Conservation (phyloP, 768 basidiomycete genomes). For the Baorangia bicolor region DNA sequence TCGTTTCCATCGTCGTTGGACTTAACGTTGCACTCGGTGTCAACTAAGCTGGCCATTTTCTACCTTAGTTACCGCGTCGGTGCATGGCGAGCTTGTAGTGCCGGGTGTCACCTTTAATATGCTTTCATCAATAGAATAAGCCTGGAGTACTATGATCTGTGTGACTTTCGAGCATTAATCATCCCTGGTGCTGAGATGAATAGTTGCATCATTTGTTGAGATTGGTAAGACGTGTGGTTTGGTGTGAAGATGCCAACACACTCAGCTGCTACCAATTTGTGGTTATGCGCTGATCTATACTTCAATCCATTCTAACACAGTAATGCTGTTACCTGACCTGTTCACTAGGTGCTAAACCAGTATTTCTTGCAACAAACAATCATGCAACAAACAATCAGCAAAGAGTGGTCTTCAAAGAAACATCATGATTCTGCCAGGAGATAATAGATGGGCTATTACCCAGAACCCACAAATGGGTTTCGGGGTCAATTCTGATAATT, state of each 20-base stretch:
- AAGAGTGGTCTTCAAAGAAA: background rate
- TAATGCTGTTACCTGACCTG: background rate
- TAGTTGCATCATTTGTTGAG: too few relatives aligned
- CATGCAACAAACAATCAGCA: background rate
- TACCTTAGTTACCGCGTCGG: background rate
- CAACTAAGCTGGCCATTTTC: background rate
- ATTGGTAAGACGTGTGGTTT: background rate
- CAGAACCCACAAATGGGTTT: background rate
- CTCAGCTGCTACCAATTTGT: too few relatives aligned
- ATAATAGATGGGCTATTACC: background rate
- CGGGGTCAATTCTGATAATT: background rate
- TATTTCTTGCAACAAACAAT: background rate
- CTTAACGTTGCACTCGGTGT: background rate
- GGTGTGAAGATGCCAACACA: too few relatives aligned
- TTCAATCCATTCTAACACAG: background rate
- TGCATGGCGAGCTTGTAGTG: slow-evolving; percentile 14
- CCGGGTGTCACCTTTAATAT: slow-evolving; percentile 3
- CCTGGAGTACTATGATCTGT: background rate
- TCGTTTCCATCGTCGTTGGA: background rate
- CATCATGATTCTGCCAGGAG: background rate
- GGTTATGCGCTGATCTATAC: background rate
- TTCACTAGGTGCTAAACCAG: background rate
- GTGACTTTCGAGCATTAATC: background rate
- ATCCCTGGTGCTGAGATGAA: background rate
- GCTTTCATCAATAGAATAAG: background rate